A percentile compares a stretch with the other conserved stretches of the same genome.
Conservation (phyloP, 2,329 filamentous ascomycete species). For the Aspergillus sojae region DNA sequence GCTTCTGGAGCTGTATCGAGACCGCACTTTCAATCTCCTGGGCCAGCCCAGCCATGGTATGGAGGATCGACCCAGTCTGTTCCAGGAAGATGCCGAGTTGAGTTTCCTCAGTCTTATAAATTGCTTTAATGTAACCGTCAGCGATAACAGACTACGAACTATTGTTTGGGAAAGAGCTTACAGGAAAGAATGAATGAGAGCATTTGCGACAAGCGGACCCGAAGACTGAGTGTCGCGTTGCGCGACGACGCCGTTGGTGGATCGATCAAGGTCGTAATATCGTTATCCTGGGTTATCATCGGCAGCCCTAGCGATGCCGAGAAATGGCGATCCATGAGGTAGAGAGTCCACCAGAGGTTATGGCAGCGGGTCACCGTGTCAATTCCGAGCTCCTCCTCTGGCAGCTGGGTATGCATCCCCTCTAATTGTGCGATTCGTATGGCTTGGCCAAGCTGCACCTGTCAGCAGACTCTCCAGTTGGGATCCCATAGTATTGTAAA, state of each 20-base stretch:
- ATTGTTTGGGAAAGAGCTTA: not conserved
- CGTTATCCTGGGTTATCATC: not conserved
- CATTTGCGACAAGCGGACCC: not conserved
- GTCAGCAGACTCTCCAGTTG: not conserved
- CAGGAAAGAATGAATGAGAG: not conserved
- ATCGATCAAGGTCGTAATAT: not conserved
- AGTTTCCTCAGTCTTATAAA: not conserved
- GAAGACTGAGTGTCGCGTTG: not conserved
- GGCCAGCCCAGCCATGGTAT: not conserved
- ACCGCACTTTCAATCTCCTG: not conserved
- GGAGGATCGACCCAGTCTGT: not conserved
- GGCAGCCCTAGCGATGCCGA: not conserved
- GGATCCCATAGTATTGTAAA: not conserved
- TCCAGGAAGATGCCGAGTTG: not conserved
- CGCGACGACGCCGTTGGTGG: not conserved
- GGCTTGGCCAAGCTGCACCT: not conserved
- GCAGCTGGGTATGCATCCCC: not conserved
- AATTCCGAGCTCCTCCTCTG: not conserved
- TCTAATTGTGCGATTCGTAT: not conserved
- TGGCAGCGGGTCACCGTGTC: not conserved
- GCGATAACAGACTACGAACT: not conserved
- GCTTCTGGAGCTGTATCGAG: not conserved
- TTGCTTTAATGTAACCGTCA: not conserved
- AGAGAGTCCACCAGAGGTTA: not conserved
- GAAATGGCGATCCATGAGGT: not conserved